These are phyloP conservation scores for Podaxis pistillaris DNA, from an alignment of 768 basidiomycete species.

Conservation along the genomic window DNA sequence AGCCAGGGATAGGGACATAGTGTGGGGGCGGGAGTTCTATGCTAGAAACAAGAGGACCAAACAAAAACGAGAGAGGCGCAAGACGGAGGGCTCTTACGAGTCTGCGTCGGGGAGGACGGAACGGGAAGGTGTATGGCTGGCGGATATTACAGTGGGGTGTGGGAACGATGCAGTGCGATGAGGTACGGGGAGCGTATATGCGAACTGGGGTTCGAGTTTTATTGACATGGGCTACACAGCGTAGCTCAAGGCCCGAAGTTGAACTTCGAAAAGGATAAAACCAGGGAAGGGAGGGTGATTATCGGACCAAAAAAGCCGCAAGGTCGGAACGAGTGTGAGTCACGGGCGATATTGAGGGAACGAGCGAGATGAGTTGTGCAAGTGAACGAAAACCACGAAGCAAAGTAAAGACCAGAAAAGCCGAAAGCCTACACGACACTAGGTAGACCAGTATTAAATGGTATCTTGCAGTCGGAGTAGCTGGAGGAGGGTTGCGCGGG, in stretches of 20 bases:
- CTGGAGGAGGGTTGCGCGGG: neutral
- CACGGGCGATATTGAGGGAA: neutral
- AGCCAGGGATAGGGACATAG: neutral
- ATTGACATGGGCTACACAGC: no score
- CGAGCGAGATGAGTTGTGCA: neutral
- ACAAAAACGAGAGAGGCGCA: neutral
- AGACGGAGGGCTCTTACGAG: neutral
- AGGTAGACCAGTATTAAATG: no score
- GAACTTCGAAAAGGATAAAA: no score
- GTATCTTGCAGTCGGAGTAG: neutral
- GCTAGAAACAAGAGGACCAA: neutral
- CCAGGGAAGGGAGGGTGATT: neutral
- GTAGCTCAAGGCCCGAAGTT: no score
- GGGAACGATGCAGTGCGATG: no score
- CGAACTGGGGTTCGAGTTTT: no score
- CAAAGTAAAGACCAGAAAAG: no score
- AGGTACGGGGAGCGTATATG: no score
- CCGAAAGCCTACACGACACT: no score
- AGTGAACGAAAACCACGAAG: neutral
- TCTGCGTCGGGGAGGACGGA: neutral
- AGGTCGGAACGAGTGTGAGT: neutral
- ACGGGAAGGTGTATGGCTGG: neutral
- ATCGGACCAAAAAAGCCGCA: neutral
- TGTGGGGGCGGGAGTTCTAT: neutral
- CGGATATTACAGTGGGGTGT: no score